A percentile compares a stretch with the other conserved stretches of the same genome.
These are phyloP conservation scores for Priceomyces melissophilus DNA, from an alignment of 805 yeast genomes.

Conservation along the genomic window DNA sequence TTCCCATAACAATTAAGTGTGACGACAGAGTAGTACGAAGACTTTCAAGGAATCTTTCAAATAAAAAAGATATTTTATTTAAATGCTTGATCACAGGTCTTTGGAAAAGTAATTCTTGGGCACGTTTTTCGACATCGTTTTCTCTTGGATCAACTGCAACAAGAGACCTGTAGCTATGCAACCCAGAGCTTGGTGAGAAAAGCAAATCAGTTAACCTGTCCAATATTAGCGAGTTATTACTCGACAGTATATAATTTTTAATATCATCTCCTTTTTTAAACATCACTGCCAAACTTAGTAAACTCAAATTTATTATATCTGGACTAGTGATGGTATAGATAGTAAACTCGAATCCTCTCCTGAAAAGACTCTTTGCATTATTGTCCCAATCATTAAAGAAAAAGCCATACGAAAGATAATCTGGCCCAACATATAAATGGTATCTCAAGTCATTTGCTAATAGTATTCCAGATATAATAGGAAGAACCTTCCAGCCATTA, in stretches of 20 bases:
- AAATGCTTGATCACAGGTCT: conserved; percentile 48
- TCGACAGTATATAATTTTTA: conserved; percentile 13
- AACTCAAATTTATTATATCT: conserved; percentile 24
- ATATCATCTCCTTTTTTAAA: conserved; percentile 22
- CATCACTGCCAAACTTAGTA: conserved; percentile 34
- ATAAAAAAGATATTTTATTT: conserved; percentile 45
- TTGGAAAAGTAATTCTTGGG: conserved; percentile 14
- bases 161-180: conserved; percentile 15
- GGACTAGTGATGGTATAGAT: conserved; percentile 19
- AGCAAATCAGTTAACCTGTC: conserved; percentile 16
- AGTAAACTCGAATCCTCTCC: conserved; percentile 20
- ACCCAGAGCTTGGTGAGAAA: conserved; percentile 12
- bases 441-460: conserved; percentile 35
- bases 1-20: conserved; percentile 16
- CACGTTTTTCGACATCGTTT: conserved; percentile 9
- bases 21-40: conserved; percentile 12
- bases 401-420: conserved; percentile 23
- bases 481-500: conserved; percentile 46
- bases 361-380: conserved; percentile 24
- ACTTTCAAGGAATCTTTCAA: conserved; percentile 32
- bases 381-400: conserved; percentile 37
- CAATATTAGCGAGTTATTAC: conserved; percentile 14
- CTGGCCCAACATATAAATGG: conserved; percentile 26
- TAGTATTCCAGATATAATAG: conserved; percentile 45
- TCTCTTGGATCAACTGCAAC: conserved; percentile 10